Base-by-base conservation (phyloP, 306 rosid genomes). In the Rubus parviflorus region DNA sequence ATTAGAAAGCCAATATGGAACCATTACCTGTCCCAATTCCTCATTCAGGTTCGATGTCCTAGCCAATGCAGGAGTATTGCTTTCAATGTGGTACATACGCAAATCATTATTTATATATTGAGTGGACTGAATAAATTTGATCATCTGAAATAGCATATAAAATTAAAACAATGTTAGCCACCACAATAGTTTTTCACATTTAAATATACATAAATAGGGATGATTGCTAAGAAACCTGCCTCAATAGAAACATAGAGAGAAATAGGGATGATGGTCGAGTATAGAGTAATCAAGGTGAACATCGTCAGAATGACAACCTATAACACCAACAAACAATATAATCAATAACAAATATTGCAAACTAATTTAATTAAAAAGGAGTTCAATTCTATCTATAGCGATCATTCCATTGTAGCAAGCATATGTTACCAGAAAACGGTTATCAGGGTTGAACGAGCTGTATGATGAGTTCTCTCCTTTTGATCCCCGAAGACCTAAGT, bases 41-140 rank as follows among this genome's bases (percentile, higher is more conserved):
- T 95, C 98, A 81, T 95, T 95, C 90, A 95, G 83, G 87, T 95
- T 95, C 52, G 99, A 95, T 63, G 99, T 95, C 84, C 99, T 88
- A 75, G 99, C 99, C 90, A 90, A 81, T 49, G 97, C 99, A 42
- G 99, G 97, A 73, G 99, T 95, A 67, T 95, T 91, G 79, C 89
- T 89, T 69, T 95, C 99, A 30, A 12, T 83, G 74, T 95, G 99
- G 84, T 87, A 95, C 99, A 95, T 95, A 64, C 78, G 81, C 80
- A 92, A 84, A 83, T 95, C 99, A 85, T 92, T 95, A 82, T 95
- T 92, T 86, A 95, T 95, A 78, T 86, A 95, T 84, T 95, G 99
- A 66, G 99, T 85, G 22, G 90, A 95, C 83, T 95, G 99, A 76
- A 95, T 90, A 82, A 95, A 95, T 77, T 95, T 95, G 85, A 95